Base-by-base conservation (phyloP, 305 asterid genomes). In the Fraxinus paxiana region DNA sequence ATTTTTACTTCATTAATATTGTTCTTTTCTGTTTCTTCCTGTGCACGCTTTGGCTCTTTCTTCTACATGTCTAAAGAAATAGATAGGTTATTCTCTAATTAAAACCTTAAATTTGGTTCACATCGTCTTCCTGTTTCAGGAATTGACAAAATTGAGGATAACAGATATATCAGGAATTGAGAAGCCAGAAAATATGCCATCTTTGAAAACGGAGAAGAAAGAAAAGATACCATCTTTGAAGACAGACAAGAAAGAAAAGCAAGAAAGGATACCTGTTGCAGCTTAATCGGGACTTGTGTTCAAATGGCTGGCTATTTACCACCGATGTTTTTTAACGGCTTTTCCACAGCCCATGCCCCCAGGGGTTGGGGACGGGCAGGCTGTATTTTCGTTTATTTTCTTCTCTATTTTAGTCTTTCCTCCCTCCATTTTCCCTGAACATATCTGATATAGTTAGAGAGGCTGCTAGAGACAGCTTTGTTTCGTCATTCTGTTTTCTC, bases 111-210 rank as follows among this genome's bases (percentile, higher is more conserved):
- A 56, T 51, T 18, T 18, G 24, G 17, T 73, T 71, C 24, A 31
- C 31, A 22, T 24, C 26, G 31, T 24, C 28, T 59, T 59, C 28
- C 41, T 70, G 67, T 82, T 80, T 61, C 88, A 90, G 93, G 93
- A 90, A 87, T 82, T 90, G 20, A 90, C 93, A 6, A 90, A 80
- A 87, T 83, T 90, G 81, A 83, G 93, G 87, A 88, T 90, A 81
- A 85, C 90, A 15, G 82, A 86, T 56, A 87, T 90, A 74, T 79
- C 73, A 73, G 91, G 93, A 78, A 85, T 87, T 6, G 91, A 81
- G 82, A 83, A 85, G 83, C 90, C 88, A 26, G 85, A 82, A 78
- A 74, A 8, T n/a, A 34, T 65, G 30, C 70, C 77, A 38, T 37
- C 67, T 56, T 71, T 37, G 43, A 56, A 31, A 28, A 35, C 70